These are phyloP conservation scores for Paecilomyces fulvus DNA, from an alignment of 2,329 filamentous ascomycete species.

Conservation along the genomic window DNA sequence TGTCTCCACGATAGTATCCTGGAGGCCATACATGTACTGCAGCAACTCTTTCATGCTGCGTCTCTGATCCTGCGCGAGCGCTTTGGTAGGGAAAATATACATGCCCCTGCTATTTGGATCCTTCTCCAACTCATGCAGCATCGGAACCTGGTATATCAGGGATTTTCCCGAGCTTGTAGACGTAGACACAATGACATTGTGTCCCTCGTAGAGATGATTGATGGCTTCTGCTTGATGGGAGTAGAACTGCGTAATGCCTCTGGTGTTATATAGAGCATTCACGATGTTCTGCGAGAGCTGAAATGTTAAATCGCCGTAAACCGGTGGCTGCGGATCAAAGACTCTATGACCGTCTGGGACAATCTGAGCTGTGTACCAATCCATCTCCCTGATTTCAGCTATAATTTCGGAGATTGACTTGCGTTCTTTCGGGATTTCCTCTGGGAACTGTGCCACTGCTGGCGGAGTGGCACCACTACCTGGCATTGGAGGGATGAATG, in stretches of 20 bases:
- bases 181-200: conserved; percentile 85
- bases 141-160: conserved; percentile 93
- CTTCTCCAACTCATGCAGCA: conserved; percentile 75
- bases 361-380: conserved; percentile 89
- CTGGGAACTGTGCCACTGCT: conserved; percentile 41
- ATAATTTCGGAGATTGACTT: conserved; percentile 78
- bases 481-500: conserved; percentile 55
- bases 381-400: conserved; percentile 66
- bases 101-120: conserved; percentile 73
- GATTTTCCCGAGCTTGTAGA: conserved; percentile 97
- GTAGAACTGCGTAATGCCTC: conserved; percentile 76
- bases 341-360: conserved; percentile 88
- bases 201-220: conserved; percentile 72
- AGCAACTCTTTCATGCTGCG: conserved; percentile 81
- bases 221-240: conserved; percentile 90
- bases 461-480: conserved; percentile 32
- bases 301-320: conserved; percentile 79
- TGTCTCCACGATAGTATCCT: conserved; percentile 74
- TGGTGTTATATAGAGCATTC: conserved; percentile 92
- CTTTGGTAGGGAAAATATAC: conserved; percentile 98
- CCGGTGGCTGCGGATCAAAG: conserved; percentile 73
- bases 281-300: conserved; percentile 81
- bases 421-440: conserved; percentile 70
- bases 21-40: conserved; percentile 67
- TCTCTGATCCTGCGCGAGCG: conserved; percentile 86